Evolutionary conservation across 352 stramenopile genomes (phyloP).

Genomic region (Phytopythium cucurbitacearum): DNA sequence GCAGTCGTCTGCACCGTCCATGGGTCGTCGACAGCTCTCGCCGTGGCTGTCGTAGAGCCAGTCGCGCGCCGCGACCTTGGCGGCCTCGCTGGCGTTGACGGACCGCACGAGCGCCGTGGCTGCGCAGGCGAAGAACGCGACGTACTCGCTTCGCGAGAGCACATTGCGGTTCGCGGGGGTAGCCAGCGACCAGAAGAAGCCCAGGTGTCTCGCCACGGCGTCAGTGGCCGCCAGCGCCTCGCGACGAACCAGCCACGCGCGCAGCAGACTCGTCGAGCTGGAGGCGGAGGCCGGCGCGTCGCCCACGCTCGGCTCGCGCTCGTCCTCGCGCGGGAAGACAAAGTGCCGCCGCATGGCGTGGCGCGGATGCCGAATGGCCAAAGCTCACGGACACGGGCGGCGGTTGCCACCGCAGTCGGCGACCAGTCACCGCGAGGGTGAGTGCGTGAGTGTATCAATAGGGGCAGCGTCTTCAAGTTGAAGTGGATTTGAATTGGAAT

Average conservation of each 20-base stretch:
- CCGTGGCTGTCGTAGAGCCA: slow-evolving; percentile 68
- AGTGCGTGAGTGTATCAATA: too few species aligned
- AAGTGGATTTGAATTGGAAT: too few species aligned
- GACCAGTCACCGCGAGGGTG: too few species aligned
- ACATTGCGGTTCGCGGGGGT: slow-evolving; percentile 23
- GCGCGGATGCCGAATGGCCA: background rate
- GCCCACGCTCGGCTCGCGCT: slow-evolving; percentile 58
- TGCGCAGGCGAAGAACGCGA: slow-evolving; percentile 54
- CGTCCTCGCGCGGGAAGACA: slow-evolving; percentile 47
- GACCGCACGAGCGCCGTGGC: slow-evolving; percentile 57
- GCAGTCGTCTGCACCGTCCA: too few species aligned
- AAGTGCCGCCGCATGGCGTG: slow-evolving; percentile 54
- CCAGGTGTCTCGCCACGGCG: slow-evolving; percentile 25
- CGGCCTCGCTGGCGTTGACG: slow-evolving; percentile 25
- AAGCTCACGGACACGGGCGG: background rate
- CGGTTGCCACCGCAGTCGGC: background rate
- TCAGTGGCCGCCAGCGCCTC: slow-evolving; percentile 19
- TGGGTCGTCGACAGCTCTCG: background rate
- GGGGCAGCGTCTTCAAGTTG: too few species aligned
- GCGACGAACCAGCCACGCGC: slow-evolving; percentile 49
- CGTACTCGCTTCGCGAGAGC: slow-evolving; percentile 33
- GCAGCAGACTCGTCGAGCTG: slow-evolving; percentile 30
- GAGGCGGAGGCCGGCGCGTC: slow-evolving; percentile 9
- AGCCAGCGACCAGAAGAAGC: slow-evolving; percentile 58
- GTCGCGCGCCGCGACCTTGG: slow-evolving; percentile 42